Evolutionary conservation across 352 stramenopile genomes (phyloP).

Genomic region (Pythium scleroteichum): DNA sequence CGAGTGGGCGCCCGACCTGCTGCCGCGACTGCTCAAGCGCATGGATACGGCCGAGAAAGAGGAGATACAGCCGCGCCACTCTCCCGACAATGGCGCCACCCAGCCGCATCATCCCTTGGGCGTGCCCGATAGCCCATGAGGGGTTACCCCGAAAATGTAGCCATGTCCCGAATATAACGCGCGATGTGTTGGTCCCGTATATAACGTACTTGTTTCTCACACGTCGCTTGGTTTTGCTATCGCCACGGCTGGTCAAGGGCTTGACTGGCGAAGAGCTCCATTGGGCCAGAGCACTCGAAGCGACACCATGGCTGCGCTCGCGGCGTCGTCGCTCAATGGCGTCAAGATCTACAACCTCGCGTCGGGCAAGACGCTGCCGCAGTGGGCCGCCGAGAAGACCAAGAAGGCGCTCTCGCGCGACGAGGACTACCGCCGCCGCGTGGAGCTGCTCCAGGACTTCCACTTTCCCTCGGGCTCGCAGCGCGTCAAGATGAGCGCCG

Average conservation of each 20-base stretch:
- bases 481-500: constrained; percentile 91
- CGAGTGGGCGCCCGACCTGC: constrained; percentile 71
- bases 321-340: constrained; percentile 87
- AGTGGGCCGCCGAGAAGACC: constrained; percentile 94
- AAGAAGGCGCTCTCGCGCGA: constrained; percentile 71
- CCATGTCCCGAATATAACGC: constrained; percentile 26
- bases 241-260: background rate
- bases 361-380: constrained; percentile 92
- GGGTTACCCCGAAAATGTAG: constrained; percentile 24
- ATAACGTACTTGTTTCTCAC: constrained; percentile 15
- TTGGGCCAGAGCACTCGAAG: constrained; percentile 23
- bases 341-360: constrained; percentile 97
- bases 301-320: constrained; percentile 68
- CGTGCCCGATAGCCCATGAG: constrained; percentile 1
- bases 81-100: background rate
- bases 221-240: constrained; percentile 3
- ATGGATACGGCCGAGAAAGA: constrained; percentile 27
- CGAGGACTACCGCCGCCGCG: constrained; percentile 89
- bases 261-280: constrained; percentile 31
- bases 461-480: constrained; percentile 95
- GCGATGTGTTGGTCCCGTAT: constrained; percentile 19
- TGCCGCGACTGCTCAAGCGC: constrained; percentile 61
- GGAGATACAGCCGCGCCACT: background rate
- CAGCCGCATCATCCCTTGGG: background rate
- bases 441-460: constrained; percentile 99